Conservation (phyloP, 1,284 basidiomycete genomes). For the Leucoagaricus sp. region DNA sequence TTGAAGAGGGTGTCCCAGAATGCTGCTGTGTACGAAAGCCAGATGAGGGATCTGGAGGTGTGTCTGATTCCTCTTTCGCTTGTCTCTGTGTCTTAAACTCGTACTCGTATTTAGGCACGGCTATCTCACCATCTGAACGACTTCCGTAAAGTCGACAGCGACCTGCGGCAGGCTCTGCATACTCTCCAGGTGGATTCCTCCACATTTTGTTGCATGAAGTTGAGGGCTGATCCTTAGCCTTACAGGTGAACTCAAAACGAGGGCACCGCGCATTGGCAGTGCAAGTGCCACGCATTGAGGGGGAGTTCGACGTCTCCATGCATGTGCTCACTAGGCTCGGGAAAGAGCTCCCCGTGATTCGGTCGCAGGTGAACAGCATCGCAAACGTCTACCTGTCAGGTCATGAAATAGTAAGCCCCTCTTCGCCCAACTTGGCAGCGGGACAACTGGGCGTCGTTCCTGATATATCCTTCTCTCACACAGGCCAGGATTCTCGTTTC, state of each 20-base stretch:
- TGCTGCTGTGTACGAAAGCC: conserved; percentile 55
- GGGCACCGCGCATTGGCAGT: conserved; percentile 54
- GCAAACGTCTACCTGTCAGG: conserved; percentile 68
- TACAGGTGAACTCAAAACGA: conserved; percentile 56
- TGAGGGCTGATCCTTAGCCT: conserved; percentile 2
- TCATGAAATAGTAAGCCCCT: conserved; percentile 51
- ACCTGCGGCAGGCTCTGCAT: conserved; percentile 60
- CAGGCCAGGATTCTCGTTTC: conserved; percentile 62
- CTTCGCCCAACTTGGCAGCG: conserved; percentile 6
- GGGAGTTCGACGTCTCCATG: conserved; percentile 59
- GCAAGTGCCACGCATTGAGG: conserved; percentile 61
- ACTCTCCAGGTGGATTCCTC: conserved; percentile 51
- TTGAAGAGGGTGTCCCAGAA: conserved; percentile 52
- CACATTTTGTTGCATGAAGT: conserved; percentile 3
- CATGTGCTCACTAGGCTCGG: conserved; percentile 50
- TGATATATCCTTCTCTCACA: conserved; percentile 6
- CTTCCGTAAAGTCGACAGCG: conserved; percentile 67
- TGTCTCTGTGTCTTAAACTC: conserved; percentile 7
- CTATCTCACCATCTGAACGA: conserved; percentile 70
- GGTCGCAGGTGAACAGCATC: conserved; percentile 59
- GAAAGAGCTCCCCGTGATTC: conserved; percentile 58
- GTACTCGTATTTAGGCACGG: conserved; percentile 43
- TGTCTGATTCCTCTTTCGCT: conserved; percentile 18
- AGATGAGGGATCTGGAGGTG: conserved; percentile 74
- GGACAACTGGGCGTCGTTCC: conserved; percentile 11